Evolutionary conservation across 2,329 filamentous ascomycete genomes (phyloP), one percentile per base, ranked within the genome.

Genomic region (Furcasterigmium furcatum): DNA sequence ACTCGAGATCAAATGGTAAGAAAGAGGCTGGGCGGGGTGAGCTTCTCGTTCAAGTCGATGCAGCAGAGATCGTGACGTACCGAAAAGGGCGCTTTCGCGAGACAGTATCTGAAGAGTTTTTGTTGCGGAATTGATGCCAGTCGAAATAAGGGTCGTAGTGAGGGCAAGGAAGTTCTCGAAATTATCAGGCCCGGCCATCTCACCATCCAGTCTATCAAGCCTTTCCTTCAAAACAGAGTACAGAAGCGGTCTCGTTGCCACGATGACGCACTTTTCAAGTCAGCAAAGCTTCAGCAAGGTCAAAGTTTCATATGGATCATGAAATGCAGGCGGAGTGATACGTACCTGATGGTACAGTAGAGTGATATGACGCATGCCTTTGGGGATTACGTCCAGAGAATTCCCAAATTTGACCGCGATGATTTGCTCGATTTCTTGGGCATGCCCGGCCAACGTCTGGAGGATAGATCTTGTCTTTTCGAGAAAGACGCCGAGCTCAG

Each of bases 51-150:
- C 2, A 3, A 24, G 18, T 21, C 9, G 22, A 7, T 39, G 2
- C 14, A 20, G 9, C 9, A n/a, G 6, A 4, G 3, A 0, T 43
- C 58, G n/a, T n/a, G n/a, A n/a, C n/a, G 18, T 53, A 69, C 67
- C 66, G 0, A 69, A 56, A 0, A 66, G 51, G 13, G 20, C 41
- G 2, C 44, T 41, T 22, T 67, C 65, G 14, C 58, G 58, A 0
- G 58, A 58, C 1, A 71, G 45, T 1, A 71, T 68, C 34, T 68
- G 63, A 0, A 71, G 51, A 0, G 63, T 66, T 40, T 70, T 71
- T 4, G 57, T 53, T 0, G 68, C 67, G 0, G 67, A 71, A 27
- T 70, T 70, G 18, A 70, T 70, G 4, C 68, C 65, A 0, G 62
- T 67, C 0, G 61, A 63, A 8, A 71, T 67, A 0, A 71, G 45